Conservation (phyloP, 306 rosid genomes). For the Gillenia trifoliata region DNA sequence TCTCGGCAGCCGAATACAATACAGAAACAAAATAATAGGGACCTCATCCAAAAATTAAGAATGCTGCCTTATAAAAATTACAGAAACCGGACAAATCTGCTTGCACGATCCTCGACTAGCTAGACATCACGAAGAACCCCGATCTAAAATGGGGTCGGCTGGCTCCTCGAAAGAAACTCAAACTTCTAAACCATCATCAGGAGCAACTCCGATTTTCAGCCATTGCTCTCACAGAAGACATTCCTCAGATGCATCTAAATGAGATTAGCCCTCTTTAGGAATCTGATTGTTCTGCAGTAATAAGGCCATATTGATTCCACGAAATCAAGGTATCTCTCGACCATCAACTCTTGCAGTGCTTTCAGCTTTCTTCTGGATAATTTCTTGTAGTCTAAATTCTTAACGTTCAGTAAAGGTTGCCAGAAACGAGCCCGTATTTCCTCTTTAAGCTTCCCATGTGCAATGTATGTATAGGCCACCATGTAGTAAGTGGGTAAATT, state of each 20-base stretch:
- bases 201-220: conserved; percentile 25
- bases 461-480: conserved; percentile 39
- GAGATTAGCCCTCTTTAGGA: conserved; percentile 75
- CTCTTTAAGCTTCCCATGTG: conserved; percentile 58
- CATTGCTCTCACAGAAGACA: conserved; percentile 25
- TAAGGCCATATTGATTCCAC: conserved; percentile 84
- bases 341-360: conserved; percentile 43
- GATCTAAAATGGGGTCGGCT: conserved; percentile 53
- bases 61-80: conserved; percentile 23
- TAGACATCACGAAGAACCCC: conserved; percentile 44
- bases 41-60: conserved; percentile 36
- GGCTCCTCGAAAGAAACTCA: conserved; percentile 25
- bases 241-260: conserved; percentile 34
- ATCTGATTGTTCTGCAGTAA: conserved; percentile 72
- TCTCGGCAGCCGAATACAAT: conserved; percentile 22
- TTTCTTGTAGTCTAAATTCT: conserved; percentile 54
- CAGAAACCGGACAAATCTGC: conserved; percentile 38
- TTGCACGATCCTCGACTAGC: conserved; percentile 24
- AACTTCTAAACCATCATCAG: conserved; percentile 19
- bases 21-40: conserved; percentile 19
- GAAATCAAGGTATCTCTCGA: conserved; percentile 66
- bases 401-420: conserved; percentile 50
- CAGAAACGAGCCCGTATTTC: conserved; percentile 36
- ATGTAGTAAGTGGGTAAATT: conserved; percentile 54
- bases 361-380: conserved; percentile 46